These are phyloP conservation scores for Acorus calamus DNA, from an alignment of 106 monocot genomes.

Conservation along the genomic window DNA sequence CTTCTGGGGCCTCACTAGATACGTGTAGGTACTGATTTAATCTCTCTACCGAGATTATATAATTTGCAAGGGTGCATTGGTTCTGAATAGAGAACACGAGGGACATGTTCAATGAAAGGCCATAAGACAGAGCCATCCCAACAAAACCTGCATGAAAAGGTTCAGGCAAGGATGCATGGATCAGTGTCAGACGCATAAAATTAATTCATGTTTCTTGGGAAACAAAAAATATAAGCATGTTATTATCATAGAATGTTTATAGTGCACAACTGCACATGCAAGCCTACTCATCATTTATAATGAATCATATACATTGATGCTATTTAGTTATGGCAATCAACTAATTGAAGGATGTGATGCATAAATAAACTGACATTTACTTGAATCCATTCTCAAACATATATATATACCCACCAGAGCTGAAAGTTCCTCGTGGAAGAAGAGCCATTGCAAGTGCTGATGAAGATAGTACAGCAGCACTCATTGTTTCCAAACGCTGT, in stretches of 20 bases:
- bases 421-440: slow-evolving; percentile 79
- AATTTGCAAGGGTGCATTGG: slow-evolving; percentile 73
- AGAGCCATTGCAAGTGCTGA: slow-evolving; percentile 84
- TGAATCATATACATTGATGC: neutral
- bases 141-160: slow-evolving; percentile 56
- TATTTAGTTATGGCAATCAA: neutral
- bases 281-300: neutral
- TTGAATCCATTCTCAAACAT: neutral
- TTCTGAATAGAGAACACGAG: slow-evolving; percentile 76
- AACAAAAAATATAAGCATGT: neutral
- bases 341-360: neutral
- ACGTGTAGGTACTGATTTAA: slow-evolving; percentile 82
- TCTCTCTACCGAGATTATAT: slow-evolving; percentile 91
- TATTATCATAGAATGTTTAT: neutral
- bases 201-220: neutral
- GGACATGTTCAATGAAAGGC: slow-evolving; percentile 77
- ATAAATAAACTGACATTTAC: neutral
- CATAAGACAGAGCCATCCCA: slow-evolving; percentile 94
- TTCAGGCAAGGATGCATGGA: no score
- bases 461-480: slow-evolving; percentile 68
- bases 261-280: neutral
- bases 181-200: no score
- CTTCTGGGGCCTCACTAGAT: slow-evolving; percentile 70
- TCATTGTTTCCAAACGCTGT: slow-evolving; percentile 71
- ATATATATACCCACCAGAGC: slow-evolving; percentile 47